Evolutionary conservation across 2,329 filamentous ascomycete species (phyloP).

Genomic region (Periconia digitata): DNA sequence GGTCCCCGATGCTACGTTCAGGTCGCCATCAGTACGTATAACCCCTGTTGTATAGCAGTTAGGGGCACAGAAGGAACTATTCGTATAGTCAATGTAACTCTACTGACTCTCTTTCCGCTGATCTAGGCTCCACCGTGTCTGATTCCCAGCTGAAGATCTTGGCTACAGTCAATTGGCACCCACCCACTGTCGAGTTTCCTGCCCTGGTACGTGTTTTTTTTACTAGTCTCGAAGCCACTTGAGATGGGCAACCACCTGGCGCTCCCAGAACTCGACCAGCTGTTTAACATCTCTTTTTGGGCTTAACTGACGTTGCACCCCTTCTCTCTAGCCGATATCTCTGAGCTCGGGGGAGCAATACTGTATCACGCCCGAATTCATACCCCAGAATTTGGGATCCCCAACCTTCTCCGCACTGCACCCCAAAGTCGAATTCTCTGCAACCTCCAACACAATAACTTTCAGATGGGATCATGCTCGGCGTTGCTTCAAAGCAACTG

Average conservation of each 20-base stretch:
- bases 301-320: no score
- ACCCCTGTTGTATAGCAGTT: no score
- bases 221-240: no score
- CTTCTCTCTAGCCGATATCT: constrained; percentile 5
- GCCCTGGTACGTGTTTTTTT: no score
- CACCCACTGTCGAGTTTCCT: constrained; percentile 21
- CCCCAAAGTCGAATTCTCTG: constrained; percentile 1
- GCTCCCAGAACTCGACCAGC: no score
- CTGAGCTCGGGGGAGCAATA: constrained; percentile 20
- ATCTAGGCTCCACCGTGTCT: constrained; percentile 3
- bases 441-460: constrained; percentile 14
- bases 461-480: constrained; percentile 22
- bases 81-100: no score
- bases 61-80: no score
- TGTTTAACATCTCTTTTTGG: no score
- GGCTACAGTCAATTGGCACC: constrained; percentile 24
- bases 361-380: constrained; percentile 21
- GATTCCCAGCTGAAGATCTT: constrained; percentile 12
- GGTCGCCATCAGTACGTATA: constrained; percentile 17
- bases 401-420: neutral
- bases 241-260: no score
- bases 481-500: constrained; percentile 22
- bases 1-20: constrained; percentile 11
- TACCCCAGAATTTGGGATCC: constrained; percentile 5
- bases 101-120: no score